phyloP scores from a whole-genome alignment of 2,329 filamentous ascomycete species.

The Lecanoromycetidae sp. region DNA sequence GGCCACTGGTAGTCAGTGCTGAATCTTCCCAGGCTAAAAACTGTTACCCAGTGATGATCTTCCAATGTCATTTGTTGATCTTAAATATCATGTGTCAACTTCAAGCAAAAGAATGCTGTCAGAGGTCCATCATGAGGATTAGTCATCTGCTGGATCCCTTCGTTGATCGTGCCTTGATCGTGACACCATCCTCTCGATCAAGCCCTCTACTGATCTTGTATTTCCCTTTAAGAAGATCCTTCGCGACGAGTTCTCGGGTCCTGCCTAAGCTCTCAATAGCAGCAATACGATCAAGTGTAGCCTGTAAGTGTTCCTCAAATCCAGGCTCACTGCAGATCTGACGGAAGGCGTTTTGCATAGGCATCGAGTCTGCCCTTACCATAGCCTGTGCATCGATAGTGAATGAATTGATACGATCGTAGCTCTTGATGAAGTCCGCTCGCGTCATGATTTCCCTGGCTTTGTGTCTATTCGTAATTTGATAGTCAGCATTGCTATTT shows the following conservation, averaged over 20 bases:
- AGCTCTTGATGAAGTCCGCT: slow-evolving; percentile 82
- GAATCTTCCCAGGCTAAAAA: no score
- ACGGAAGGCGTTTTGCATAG: slow-evolving; percentile 87
- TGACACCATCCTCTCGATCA: slow-evolving; percentile 11
- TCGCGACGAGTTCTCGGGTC: slow-evolving; percentile 89
- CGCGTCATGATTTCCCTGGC: slow-evolving; percentile 91
- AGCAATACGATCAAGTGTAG: slow-evolving; percentile 71
- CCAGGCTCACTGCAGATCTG: slow-evolving; percentile 65
- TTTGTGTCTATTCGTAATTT: no score
- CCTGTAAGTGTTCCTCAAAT: slow-evolving; percentile 72
- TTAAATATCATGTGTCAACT: no score
- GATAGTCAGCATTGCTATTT: no score
- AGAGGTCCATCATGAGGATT: neutral
- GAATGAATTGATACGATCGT: slow-evolving; percentile 91
- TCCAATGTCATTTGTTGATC: no score
- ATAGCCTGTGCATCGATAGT: slow-evolving; percentile 78
- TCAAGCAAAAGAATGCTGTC: neutral
- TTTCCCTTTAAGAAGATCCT: slow-evolving; percentile 71
- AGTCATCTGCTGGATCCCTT: neutral
- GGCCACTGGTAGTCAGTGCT: no score
- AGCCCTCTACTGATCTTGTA: slow-evolving; percentile 14
- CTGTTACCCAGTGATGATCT: no score
- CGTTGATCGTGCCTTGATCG: neutral
- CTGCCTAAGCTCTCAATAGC: slow-evolving; percentile 87
- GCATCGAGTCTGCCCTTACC: slow-evolving; percentile 85